Conservation (phyloP, 495 filamentous ascomycete genomes). For the Talaromyces stipitatus region DNA sequence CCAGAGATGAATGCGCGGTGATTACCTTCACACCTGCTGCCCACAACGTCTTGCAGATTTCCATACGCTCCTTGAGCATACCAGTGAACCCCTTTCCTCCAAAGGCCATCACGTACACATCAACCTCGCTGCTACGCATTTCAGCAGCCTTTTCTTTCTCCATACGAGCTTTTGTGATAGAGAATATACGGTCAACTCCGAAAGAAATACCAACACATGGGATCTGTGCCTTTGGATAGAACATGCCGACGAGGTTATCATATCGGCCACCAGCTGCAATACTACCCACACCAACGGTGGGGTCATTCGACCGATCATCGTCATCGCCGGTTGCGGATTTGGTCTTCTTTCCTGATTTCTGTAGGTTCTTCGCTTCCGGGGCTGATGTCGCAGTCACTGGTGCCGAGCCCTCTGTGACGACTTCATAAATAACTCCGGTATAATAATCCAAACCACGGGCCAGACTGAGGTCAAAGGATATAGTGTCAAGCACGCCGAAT, state of each 20-base stretch:
- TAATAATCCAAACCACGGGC: slow-evolving; percentile 91
- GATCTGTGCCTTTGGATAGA: slow-evolving; percentile 71
- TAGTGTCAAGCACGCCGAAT: slow-evolving; percentile 58
- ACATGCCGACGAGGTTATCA: slow-evolving; percentile 92
- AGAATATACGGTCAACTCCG: slow-evolving; percentile 92
- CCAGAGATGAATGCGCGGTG: background rate
- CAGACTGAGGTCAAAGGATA: slow-evolving; percentile 77
- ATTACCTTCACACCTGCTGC: slow-evolving; percentile 67
- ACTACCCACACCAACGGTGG: slow-evolving; percentile 74
- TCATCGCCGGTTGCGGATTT: slow-evolving; percentile 47
- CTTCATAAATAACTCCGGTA: slow-evolving; percentile 89
- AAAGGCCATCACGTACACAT: slow-evolving; percentile 89
- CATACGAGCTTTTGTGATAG: slow-evolving; percentile 73
- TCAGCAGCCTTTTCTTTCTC: slow-evolving; percentile 50
- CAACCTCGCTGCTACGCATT: slow-evolving; percentile 65
- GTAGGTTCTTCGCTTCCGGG: slow-evolving; percentile 38
- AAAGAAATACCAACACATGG: slow-evolving; percentile 94
- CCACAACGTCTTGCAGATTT: slow-evolving; percentile 65
- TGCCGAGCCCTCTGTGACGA: slow-evolving; percentile 77
- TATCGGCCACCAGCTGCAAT: slow-evolving; percentile 89
- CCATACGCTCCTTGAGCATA: slow-evolving; percentile 72
- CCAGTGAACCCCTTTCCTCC: slow-evolving; percentile 83
- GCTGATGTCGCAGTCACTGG: slow-evolving; percentile 40
- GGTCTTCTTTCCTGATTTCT: slow-evolving; percentile 45
- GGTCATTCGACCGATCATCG: slow-evolving; percentile 77